Conservation (phyloP, 805 yeast genomes). For the Lachancea sp. region DNA sequence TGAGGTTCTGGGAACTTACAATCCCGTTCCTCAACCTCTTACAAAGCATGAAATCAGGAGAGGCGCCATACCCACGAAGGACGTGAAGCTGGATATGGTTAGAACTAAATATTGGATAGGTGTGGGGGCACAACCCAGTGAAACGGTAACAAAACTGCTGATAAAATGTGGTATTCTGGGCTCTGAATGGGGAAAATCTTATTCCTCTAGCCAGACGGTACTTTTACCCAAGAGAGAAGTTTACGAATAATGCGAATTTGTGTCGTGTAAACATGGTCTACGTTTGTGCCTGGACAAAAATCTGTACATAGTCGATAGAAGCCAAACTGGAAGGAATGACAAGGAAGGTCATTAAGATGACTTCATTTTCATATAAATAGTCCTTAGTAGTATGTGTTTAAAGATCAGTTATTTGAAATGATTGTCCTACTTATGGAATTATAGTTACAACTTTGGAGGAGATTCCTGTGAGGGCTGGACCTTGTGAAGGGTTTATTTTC, state of each 20-base stretch:
- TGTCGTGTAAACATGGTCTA: not conserved
- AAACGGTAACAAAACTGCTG: conserved; percentile 67
- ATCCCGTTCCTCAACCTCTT: conserved; percentile 71
- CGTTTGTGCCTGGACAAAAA: not conserved
- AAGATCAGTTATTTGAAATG: too few relatives aligned
- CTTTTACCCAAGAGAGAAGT: conserved; percentile 23
- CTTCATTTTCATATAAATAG: too few relatives aligned
- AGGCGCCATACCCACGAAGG: conserved; percentile 62
- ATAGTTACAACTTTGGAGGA: too few relatives aligned
- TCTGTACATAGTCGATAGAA: too few relatives aligned
- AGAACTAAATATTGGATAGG: conserved; percentile 95
- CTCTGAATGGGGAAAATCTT: conserved; percentile 24
- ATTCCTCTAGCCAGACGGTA: conserved; percentile 16
- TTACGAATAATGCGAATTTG: conserved; percentile 12
- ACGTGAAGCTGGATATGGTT: conserved; percentile 75
- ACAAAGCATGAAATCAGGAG: conserved; percentile 47
- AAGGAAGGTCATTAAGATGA: too few relatives aligned
- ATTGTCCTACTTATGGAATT: too few relatives aligned
- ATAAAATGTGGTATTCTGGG: conserved; percentile 62
- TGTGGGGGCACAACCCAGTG: conserved; percentile 93
- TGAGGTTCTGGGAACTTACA: conserved; percentile 91
- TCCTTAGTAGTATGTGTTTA: too few relatives aligned
- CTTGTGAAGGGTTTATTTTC: too few relatives aligned
- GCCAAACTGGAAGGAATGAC: too few relatives aligned
- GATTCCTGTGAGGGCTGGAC: too few relatives aligned